phyloP scores from a whole-genome alignment of 1,139 yeast species.

The Petasospora rhodanensis region DNA sequence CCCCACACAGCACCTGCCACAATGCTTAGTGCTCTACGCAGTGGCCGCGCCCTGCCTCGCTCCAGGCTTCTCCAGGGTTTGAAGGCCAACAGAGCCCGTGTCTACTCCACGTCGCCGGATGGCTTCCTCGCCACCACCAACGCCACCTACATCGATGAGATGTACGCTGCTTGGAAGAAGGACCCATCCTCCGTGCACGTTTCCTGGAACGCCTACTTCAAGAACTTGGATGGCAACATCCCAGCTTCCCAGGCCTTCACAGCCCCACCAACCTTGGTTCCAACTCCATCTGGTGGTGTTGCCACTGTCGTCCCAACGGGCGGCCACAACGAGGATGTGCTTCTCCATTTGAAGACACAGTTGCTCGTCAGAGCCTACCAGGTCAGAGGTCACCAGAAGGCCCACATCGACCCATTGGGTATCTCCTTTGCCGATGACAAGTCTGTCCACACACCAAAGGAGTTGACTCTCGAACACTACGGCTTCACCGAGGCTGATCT shows the following conservation, averaged over 20 bases:
- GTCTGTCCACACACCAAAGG: slow-evolving; percentile 58
- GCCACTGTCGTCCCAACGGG: slow-evolving; percentile 48
- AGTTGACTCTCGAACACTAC: slow-evolving; percentile 85
- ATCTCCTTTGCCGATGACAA: slow-evolving; percentile 75
- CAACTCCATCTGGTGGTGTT: slow-evolving; percentile 53
- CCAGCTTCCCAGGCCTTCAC: slow-evolving; percentile 74
- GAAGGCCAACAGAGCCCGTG: slow-evolving; percentile 14
- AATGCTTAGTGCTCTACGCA: slow-evolving; percentile 25
- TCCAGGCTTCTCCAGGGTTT: slow-evolving; percentile 17
- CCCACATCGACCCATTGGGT: slow-evolving; percentile 90
- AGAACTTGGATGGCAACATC: slow-evolving; percentile 67
- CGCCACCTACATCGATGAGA: slow-evolving; percentile 93
- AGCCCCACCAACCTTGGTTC: slow-evolving; percentile 86
- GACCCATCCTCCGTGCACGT: slow-evolving; percentile 91
- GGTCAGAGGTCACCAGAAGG: slow-evolving; percentile 96
- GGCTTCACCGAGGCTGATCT: slow-evolving; percentile 86
- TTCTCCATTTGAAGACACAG: slow-evolving; percentile 92
- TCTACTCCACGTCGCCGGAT: slow-evolving; percentile 37
- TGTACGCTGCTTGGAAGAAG: slow-evolving; percentile 91
- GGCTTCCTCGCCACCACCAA: slow-evolving; percentile 79
- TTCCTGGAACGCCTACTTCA: slow-evolving; percentile 95
- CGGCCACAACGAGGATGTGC: slow-evolving; percentile 38
- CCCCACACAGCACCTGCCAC: slow-evolving; percentile 3
- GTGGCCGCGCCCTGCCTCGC: slow-evolving; percentile 22
- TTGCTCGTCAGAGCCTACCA: slow-evolving; percentile 96